phyloP scores from a whole-genome alignment of 495 filamentous ascomycete genomes.

The Extremus antarcticus region DNA sequence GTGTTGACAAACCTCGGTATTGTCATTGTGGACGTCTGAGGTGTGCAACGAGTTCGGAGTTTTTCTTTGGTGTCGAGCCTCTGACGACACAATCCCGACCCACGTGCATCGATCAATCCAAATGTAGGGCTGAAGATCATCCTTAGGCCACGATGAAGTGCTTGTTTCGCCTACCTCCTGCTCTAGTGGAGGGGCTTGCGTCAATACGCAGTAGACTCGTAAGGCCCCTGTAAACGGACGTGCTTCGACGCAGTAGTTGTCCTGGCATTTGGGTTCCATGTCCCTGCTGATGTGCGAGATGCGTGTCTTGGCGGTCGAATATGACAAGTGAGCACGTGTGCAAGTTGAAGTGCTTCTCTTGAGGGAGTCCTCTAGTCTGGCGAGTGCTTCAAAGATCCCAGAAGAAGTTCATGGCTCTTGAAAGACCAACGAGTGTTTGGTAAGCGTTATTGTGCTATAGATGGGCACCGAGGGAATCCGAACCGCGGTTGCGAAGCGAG shows the following conservation, averaged over 20 bases:
- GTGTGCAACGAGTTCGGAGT: too few species aligned
- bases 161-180: background rate
- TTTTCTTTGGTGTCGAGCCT: background rate
- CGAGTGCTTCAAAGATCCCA: too few species aligned
- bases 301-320: background rate
- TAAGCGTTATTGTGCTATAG: background rate
- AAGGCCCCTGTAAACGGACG: background rate
- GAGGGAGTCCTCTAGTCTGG: too few species aligned
- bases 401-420: too few species aligned
- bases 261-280: background rate
- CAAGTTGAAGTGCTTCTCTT: background rate
- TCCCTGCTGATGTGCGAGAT: background rate
- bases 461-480: too few species aligned
- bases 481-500: too few species aligned
- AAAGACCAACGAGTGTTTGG: background rate
- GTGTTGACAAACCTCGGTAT: background rate
- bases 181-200: background rate
- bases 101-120: background rate
- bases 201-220: background rate
- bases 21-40: background rate
- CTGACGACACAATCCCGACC: background rate
- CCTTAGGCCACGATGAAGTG: background rate
- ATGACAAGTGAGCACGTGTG: background rate
- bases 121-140: background rate
- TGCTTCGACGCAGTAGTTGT: background rate